Base-by-base conservation (phyloP, 352 stramenopile genomes). In the Phytophthora crassamura region DNA sequence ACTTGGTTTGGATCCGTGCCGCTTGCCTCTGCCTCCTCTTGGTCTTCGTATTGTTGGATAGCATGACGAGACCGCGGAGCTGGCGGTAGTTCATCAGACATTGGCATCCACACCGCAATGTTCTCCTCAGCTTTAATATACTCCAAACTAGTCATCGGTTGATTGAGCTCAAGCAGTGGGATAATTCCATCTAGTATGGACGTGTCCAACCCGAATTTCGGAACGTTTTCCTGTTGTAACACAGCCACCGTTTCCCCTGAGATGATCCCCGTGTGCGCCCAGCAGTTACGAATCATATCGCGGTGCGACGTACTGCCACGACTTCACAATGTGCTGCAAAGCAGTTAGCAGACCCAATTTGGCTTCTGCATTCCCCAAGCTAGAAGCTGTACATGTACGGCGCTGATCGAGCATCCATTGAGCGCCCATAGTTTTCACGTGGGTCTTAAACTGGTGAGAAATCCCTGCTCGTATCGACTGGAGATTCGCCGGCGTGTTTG, bases 371-470 rank as follows among this genome's bases (percentile, higher is more conserved):
- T n/a, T n/a, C 5, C n/a, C 40, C 11, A 40, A 59, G 42, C 30
- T 47, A 9, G 22, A 10, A 34, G 25, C 43, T n/a, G n/a, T n/a
- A n/a, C n/a, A n/a, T n/a, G 38, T 40, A 28, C 41, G 54, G 51
- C 33, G 38, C 22, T 70, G 62, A 16, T 70, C 62, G 5, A 70
- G 41, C 34, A 66, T 66, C 62, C 62, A 66, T n/a, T 70, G 62
- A 15, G 46, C 47, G 10, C 62, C 47, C n/a, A 59, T 32, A 3
- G 16, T 48, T 32, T 70, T 70, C 9, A 65, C 47, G 32, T 65
- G 22, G 14, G 41, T 28, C 28, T 70, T 70, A 15, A 70, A 65
- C 11, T 65, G 62, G 12, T 59, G 32, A 7, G 43, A 60, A 12
- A 70, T 70, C 0, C 62, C 54, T 12, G 62, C 62, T 53, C 48